A percentile compares a stretch with the other conserved stretches of the same genome.
Conservation (phyloP, 805 yeast species). For the Schizosaccharomyces cryophilus region DNA sequence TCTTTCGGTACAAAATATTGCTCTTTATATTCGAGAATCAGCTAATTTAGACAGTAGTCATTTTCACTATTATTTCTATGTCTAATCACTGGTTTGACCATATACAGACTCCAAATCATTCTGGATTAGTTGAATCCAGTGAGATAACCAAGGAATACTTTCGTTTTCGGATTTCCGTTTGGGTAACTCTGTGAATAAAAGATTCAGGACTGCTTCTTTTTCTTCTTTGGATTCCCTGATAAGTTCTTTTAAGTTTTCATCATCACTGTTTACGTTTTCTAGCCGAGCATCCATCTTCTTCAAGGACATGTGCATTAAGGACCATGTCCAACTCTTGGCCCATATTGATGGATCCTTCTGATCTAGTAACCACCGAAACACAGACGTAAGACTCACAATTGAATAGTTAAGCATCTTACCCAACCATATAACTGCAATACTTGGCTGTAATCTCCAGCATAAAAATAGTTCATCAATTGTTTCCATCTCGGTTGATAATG, state of each 20-base stretch:
- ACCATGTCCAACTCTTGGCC: constrained; percentile 7
- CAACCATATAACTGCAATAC: constrained; percentile 35
- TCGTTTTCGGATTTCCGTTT: not conserved
- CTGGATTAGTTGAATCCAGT: not conserved
- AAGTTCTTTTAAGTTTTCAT: not conserved
- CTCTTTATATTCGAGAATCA: no score
- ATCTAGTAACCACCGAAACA: constrained; percentile 22
- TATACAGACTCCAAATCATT: not conserved
- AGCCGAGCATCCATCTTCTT: constrained; percentile 5
- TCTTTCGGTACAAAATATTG: no score
- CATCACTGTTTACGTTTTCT: not conserved
- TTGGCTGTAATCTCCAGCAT: constrained; percentile 42
- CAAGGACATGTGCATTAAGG: constrained; percentile 6
- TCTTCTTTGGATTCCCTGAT: not conserved
- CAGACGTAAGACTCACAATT: constrained; percentile 19
- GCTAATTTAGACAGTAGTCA: no score
- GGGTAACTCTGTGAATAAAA: not conserved
- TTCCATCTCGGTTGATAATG: constrained; percentile 13
- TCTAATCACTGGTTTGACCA: no score
- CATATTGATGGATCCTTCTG: constrained; percentile 10
- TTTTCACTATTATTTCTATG: no score
- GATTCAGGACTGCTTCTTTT: not conserved
- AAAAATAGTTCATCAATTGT: constrained; percentile 32
- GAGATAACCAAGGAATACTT: not conserved
- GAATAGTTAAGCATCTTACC: constrained; percentile 26